Evolutionary conservation across 768 basidiomycete genomes (phyloP), one percentile per base, ranked within the genome.

Genomic region (Kwoniella shandongensis): DNA sequence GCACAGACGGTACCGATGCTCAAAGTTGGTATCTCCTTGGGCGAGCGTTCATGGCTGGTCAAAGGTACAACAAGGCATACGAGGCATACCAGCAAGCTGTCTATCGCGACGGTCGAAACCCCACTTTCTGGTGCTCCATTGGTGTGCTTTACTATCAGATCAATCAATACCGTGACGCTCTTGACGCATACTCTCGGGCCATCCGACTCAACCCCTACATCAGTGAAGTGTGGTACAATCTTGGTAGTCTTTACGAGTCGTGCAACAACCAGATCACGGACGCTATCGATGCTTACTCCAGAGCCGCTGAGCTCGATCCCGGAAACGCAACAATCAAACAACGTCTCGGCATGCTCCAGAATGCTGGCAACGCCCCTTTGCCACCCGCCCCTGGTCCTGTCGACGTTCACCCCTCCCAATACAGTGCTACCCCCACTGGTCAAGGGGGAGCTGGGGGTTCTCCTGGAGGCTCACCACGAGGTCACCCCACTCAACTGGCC

Each of bases 121-220:
- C 96, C 0, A 97, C 96, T 0, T 99, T 97, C 78, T 98, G 96
- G 96, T 98, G 94, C 76, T 94, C 91, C 22, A 99, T 99, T 70
- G 96, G 96, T 44, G 96, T 99, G 0, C 83, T 99, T 1, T 99
- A 99, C 76, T 99, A 96, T 82, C 93, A 99, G 75, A 97, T 99
- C 81, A 98, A 97, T 78, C 96, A 99, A 75, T 99, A 90, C 80
- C 91, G 93, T 50, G 96, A 99, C 72, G 94, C 94, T 2, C 86
- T 99, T 35, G 96, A 99, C 71, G 96, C 96, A 10, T 99, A 99
- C 78, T 98, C 96, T 26, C 88, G 94, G 15, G 96, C 96, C 11
- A 98, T 99, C 69, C 87, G 94, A 61, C 93, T 99, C 79, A 97
- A 98, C 75, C 96, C 96, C 0, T 98, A 94, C 81, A 97, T 99